A percentile compares a stretch with the other conserved stretches of the same genome.
phyloP scores from a whole-genome alignment of 768 basidiomycete species.

The Termitomyces sp. region DNA sequence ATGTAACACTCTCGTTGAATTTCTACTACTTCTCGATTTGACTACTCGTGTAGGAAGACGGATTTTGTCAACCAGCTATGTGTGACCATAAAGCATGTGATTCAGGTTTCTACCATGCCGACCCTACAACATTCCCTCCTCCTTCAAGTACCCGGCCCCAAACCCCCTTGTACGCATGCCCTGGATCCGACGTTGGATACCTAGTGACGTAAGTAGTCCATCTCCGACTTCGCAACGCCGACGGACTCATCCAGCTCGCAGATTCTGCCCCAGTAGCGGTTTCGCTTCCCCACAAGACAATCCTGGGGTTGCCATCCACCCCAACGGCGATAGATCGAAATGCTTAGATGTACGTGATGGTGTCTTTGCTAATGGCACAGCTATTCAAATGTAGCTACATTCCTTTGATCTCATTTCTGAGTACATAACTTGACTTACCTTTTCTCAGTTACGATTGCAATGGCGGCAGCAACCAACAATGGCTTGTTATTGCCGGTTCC shows the following conservation, averaged over 20 bases:
- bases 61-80: constrained; percentile 15
- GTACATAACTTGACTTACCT: not conserved
- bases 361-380: constrained; percentile 20
- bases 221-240: not conserved
- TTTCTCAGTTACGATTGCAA: constrained; percentile 29
- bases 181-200: constrained; percentile 15
- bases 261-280: constrained; percentile 19
- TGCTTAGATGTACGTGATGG: constrained; percentile 24
- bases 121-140: constrained; percentile 21
- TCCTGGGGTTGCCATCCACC: constrained; percentile 17
- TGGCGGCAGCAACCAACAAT: constrained; percentile 24
- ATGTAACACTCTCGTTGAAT: not conserved
- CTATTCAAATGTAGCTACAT: constrained; percentile 21
- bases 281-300: constrained; percentile 12
- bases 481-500: constrained; percentile 22
- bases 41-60: constrained; percentile 5
- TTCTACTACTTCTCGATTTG: not conserved
- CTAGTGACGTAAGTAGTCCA: constrained; percentile 17
- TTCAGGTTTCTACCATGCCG: constrained; percentile 9
- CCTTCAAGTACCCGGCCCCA: constrained; percentile 12
- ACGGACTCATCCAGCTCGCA: not conserved
- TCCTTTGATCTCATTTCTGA: not conserved
- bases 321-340: constrained; percentile 20
- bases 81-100: constrained; percentile 20
- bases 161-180: constrained; percentile 17